Percentiles rank a stretch among this genome's conserved stretches.
phyloP scores from a whole-genome alignment of 257 asterid genomes.

The Thymus mandschuricus region DNA sequence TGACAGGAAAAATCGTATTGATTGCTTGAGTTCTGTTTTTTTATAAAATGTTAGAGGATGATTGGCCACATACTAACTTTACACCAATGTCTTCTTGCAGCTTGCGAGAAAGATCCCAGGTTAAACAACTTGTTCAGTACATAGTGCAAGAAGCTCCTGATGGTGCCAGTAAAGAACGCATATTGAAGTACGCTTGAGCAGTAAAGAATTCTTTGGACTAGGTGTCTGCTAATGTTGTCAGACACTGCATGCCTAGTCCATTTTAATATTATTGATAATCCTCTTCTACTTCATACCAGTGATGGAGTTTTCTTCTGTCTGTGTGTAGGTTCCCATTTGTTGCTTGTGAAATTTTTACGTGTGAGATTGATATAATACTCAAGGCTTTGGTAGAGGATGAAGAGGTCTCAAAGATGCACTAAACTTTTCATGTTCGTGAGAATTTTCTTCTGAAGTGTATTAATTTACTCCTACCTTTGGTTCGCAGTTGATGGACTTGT shows the following conservation, averaged over 20 bases:
- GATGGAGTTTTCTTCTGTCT: conserved; percentile 23
- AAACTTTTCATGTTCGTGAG: not conserved
- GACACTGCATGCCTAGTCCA: conserved; percentile 25
- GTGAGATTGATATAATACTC: conserved; percentile 91
- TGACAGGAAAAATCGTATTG: not conserved
- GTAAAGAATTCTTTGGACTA: conserved; percentile 22
- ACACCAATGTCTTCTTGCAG: conserved; percentile 44
- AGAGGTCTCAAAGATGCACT: conserved; percentile 52
- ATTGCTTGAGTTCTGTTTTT: not conserved
- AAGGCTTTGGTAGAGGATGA: conserved; percentile 86
- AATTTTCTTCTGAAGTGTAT: conserved; percentile 11
- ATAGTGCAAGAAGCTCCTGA: conserved; percentile 85
- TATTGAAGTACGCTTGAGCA: conserved; percentile 68
- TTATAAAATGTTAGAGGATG: not conserved
- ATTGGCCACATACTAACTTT: conserved; percentile 12
- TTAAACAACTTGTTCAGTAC: conserved; percentile 69
- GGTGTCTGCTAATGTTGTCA: conserved; percentile 25
- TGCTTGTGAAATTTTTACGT: conserved; percentile 89
- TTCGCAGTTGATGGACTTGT: conserved; percentile 74
- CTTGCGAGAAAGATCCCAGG: conserved; percentile 73
- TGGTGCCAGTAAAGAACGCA: conserved; percentile 72
- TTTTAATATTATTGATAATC: conserved; percentile 8
- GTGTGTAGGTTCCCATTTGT: conserved; percentile 78
- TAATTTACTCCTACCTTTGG: conserved; percentile 37
- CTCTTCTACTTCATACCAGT: conserved; percentile 27